Conservation (phyloP, 139 green algal species). For the Chlamydomonas incerta region DNA sequence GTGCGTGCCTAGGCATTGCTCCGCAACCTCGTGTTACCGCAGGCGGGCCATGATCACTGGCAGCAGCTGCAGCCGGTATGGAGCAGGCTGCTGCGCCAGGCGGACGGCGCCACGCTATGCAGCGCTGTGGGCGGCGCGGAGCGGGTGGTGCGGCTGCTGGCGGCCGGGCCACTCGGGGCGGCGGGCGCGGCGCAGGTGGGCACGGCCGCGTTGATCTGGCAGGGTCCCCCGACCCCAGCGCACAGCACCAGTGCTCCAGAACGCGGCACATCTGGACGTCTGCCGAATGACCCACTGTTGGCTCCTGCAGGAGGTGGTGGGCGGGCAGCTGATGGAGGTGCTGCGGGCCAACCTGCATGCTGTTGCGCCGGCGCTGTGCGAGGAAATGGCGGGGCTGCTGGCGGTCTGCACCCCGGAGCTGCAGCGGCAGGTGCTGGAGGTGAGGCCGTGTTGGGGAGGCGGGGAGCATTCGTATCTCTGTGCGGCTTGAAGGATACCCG, state of each 20-base stretch:
- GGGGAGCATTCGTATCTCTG: too few species aligned
- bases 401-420: not conserved
- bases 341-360: not conserved
- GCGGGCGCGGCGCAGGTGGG: too few species aligned
- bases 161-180: not conserved
- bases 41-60: conserved; percentile 21
- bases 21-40: not conserved
- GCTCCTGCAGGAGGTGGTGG: conserved; percentile 2
- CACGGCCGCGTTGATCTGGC: too few species aligned
- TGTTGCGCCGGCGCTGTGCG: not conserved
- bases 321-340: conserved; percentile 20
- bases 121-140: conserved; percentile 6
- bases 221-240: too few species aligned
- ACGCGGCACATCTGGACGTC: too few species aligned
- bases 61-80: conserved; percentile 15
- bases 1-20: too few species aligned
- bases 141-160: not conserved
- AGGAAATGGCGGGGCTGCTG: conserved; percentile 20
- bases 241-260: too few species aligned
- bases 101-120: not conserved
- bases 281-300: too few species aligned
- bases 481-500: too few species aligned
- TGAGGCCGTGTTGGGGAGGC: not conserved
- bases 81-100: not conserved
- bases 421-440: conserved; percentile 29